Evolutionary conservation across 208 protist genomes (phyloP).

Genomic region (Crithidia brevicula): DNA sequence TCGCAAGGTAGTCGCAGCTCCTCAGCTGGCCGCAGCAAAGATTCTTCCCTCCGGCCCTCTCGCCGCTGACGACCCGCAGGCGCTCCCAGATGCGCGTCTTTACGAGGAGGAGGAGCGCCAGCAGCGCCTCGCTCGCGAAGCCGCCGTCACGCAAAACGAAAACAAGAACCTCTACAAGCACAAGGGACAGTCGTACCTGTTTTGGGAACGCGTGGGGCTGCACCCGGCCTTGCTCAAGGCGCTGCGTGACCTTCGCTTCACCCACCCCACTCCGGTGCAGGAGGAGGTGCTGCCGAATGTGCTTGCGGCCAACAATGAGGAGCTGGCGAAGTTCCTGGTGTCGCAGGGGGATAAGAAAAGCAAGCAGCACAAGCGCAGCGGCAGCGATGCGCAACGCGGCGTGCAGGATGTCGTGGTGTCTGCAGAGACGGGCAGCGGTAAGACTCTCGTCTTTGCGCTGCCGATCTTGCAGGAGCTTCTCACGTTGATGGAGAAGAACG

Average conservation of each 20-base stretch:
- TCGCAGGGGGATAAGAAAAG: conserved; percentile 13
- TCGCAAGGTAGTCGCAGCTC: background rate
- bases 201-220: conserved; percentile 84
- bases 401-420: conserved; percentile 90
- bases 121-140: conserved; percentile 28
- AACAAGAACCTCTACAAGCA: conserved; percentile 85
- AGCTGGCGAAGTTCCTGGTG: conserved; percentile 11
- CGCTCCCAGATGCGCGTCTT: conserved; percentile 40
- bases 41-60: conserved; percentile 47
- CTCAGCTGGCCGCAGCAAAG: conserved; percentile 17
- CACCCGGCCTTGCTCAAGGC: conserved; percentile 71
- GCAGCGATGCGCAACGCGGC: background rate
- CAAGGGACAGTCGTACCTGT: conserved; percentile 73
- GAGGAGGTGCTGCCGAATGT: conserved; percentile 79
- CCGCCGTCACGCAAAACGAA: conserved; percentile 11
- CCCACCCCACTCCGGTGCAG: conserved; percentile 87
- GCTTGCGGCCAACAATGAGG: conserved; percentile 29
- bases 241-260: conserved; percentile 73
- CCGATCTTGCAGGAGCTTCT: conserved; percentile 91
- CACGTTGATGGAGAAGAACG: conserved; percentile 24
- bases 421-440: conserved; percentile 95
- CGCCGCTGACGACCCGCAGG: conserved; percentile 46
- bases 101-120: conserved; percentile 43
- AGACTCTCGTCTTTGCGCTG: conserved; percentile 98
- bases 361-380: conserved; percentile 24